Evolutionary conservation across 23 red algal genomes (phyloP).

Genomic region (Gracilaria domingensis): DNA sequence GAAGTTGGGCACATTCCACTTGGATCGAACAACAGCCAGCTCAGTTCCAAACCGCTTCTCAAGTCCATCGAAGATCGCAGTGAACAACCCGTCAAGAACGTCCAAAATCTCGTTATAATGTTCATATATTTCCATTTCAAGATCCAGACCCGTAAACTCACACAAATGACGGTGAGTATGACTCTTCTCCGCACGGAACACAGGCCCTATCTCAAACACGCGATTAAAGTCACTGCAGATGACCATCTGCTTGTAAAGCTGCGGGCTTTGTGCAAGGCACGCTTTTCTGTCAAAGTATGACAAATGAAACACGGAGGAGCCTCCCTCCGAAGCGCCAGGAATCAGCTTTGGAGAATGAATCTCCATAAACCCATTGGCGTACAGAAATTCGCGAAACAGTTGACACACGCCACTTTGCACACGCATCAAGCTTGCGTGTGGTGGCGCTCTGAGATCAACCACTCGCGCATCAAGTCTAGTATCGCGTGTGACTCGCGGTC

Average conservation of each 20-base stretch:
- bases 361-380: constrained; percentile 81
- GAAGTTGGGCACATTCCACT: constrained; percentile 84
- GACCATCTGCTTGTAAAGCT: constrained; percentile 99
- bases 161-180: constrained; percentile 95
- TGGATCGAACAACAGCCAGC: constrained; percentile 70
- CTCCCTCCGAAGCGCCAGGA: constrained; percentile 91
- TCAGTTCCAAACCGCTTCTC: constrained; percentile 68
- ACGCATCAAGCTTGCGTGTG: constrained; percentile 90
- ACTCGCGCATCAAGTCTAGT: constrained; percentile 93
- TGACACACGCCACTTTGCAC: constrained; percentile 90
- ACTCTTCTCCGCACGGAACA: constrained; percentile 97
- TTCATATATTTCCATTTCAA: constrained; percentile 97
- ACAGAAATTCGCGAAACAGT: constrained; percentile 94
- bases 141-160: constrained; percentile 94
- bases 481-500: constrained; percentile 81
- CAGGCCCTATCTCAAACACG: constrained; percentile 98
- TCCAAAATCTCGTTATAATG: constrained; percentile 94
- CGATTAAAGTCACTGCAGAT: constrained; percentile 93
- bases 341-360: constrained; percentile 99
- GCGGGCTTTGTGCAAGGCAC: constrained; percentile 95
- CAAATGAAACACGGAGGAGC: constrained; percentile 87
- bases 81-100: constrained; percentile 84
- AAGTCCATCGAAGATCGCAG: constrained; percentile 90
- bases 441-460: constrained; percentile 89
- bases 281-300: constrained; percentile 88